phyloP scores from a whole-genome alignment of 78 protist genomes.

The Anaeramoeba flamelloides region DNA sequence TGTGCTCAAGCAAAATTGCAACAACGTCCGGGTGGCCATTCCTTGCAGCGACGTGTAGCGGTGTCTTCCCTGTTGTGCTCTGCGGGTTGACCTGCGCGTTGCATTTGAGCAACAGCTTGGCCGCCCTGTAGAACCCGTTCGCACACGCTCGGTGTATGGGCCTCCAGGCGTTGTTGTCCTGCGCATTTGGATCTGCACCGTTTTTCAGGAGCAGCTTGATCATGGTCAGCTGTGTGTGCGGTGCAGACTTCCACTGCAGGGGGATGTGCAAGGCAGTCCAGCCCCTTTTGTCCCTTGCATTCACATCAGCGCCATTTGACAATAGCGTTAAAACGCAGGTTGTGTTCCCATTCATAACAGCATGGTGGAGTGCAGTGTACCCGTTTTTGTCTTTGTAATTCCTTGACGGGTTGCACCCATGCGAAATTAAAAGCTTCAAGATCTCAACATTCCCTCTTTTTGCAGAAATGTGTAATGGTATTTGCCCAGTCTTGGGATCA shows the following conservation, averaged over 20 bases:
- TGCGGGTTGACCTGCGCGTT: neutral
- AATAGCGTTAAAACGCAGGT: neutral
- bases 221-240: neutral
- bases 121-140: neutral
- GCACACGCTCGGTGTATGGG: neutral
- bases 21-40: neutral
- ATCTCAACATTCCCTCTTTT: too few relatives aligned
- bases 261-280: neutral
- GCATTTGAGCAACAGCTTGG: neutral
- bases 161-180: neutral
- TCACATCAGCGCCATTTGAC: neutral
- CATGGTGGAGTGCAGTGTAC: too few relatives aligned
- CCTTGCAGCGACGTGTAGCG: neutral
- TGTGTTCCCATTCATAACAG: neutral
- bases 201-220: neutral
- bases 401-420: too few relatives aligned
- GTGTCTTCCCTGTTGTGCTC: neutral
- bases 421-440: too few relatives aligned
- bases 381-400: too few relatives aligned
- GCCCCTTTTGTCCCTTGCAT: neutral
- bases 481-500: too few relatives aligned
- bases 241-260: neutral
- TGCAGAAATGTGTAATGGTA: too few relatives aligned
- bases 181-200: neutral
- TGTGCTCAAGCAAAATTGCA: neutral